Conservation (phyloP, 1,139 yeast genomes). For the Williopsis jadinii region DNA sequence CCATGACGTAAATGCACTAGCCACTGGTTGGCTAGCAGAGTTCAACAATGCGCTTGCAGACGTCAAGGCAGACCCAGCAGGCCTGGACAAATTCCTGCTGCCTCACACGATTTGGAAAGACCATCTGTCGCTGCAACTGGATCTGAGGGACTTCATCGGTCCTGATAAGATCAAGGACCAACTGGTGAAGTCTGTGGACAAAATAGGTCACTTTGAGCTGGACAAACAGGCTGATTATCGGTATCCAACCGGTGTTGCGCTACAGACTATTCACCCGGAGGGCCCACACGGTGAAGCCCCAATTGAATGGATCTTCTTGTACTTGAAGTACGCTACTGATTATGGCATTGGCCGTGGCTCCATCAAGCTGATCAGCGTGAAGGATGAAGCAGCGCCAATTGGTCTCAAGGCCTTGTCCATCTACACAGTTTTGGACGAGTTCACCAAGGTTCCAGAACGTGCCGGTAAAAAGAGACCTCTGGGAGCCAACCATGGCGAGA, state of each 20-base stretch:
- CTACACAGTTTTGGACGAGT: constrained; percentile 31
- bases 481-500: constrained; percentile 36
- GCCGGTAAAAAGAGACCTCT: constrained; percentile 27
- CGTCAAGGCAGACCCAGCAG: constrained; percentile 7
- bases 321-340: constrained; percentile 26
- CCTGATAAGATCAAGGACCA: constrained; percentile 23
- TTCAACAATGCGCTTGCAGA: constrained; percentile 23
- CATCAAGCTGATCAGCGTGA: constrained; percentile 28
- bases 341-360: constrained; percentile 31
- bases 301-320: constrained; percentile 31
- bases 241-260: constrained; percentile 24
- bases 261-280: constrained; percentile 25
- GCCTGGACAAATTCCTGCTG: constrained; percentile 20
- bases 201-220: constrained; percentile 24
- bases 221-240: constrained; percentile 27
- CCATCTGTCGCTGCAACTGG: constrained; percentile 28
- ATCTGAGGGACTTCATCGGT: constrained; percentile 28
- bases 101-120: constrained; percentile 33
- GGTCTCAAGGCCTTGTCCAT: constrained; percentile 29
- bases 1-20: constrained; percentile 21
- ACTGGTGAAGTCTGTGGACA: constrained; percentile 13
- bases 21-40: constrained; percentile 25
- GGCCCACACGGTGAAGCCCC: constrained; percentile 24
- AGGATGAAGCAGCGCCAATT: constrained; percentile 21
- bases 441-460: constrained; percentile 29